Base-by-base conservation (phyloP, 352 stramenopile genomes). In the Phytophthora colocasiae region DNA sequence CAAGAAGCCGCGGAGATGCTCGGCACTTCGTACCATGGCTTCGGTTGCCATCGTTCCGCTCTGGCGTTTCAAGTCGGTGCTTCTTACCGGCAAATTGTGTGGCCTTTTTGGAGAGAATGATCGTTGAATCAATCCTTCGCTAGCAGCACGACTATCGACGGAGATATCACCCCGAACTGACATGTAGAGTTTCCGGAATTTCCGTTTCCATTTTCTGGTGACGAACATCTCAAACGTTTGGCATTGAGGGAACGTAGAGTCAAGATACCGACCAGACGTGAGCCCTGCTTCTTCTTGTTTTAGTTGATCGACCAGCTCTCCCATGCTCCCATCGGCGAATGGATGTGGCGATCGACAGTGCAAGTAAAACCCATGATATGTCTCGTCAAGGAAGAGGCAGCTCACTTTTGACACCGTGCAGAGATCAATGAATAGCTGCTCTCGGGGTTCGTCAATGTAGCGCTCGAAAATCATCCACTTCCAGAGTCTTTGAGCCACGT, bases 281-380 rank as follows among this genome's bases (percentile, higher is more conserved):
- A 98, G 65, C 0, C 94, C 94, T 0, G 80, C 79, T 48, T 93
- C 80, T 77, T 99, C 96, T 52, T 98, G 90, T 41, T 93, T 85
- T 6, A 98, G 89, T 46, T 97, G 92, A 14, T 93, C 78, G 17
- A 96, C 79, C 17, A 98, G 79, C 54, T 98, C 87, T n/a, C 82
- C 70, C 92, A 99, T 98, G 51, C 76, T 94, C 1, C 88, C 90
- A 63, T 99, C 96, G 12, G 95, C 95, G 63, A 93, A 95, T 63
- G 91, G 85, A 67, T 98, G 96, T 4, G 95, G 91, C 11, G 94
- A 98, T 40, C 90, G 86, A 46, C 96, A 98, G 63, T 99, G 96
- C 4, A 99, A 73, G 70, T 99, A 99, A 68, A 93, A 98, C 1
- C 93, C 95, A 61, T 98, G 93, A 59, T 98, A 98, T 26, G 81